Evolutionary conservation across 768 basidiomycete genomes (phyloP).

Genomic region (Kondoa malvinella): DNA sequence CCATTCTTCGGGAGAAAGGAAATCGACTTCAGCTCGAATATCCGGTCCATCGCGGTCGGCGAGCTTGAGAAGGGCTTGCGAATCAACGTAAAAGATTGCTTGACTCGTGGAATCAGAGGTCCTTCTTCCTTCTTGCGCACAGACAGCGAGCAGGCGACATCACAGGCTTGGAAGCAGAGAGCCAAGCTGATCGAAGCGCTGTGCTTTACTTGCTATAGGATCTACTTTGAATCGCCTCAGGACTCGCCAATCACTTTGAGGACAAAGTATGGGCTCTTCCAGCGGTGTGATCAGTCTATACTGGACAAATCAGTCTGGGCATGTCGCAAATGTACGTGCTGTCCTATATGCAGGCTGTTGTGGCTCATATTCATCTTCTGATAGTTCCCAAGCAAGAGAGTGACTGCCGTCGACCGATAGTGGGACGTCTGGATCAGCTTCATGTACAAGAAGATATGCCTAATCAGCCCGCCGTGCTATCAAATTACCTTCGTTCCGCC

Average conservation of each 20-base stretch:
- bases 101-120: too few species aligned
- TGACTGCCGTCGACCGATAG: not conserved
- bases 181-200: not conserved
- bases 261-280: constrained; percentile 2
- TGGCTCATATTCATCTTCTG: not conserved
- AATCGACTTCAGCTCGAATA: too few species aligned
- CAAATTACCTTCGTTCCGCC: not conserved
- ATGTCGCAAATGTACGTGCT: constrained; percentile 5
- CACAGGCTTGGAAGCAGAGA: too few species aligned
- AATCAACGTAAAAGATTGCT: too few species aligned
- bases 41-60: too few species aligned
- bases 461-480: not conserved
- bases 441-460: not conserved
- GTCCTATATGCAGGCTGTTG: not conserved
- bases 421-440: not conserved
- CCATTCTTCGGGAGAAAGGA: too few species aligned
- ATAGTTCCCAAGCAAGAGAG: not conserved
- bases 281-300: not conserved
- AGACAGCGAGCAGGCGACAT: too few species aligned
- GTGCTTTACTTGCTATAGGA: not conserved
- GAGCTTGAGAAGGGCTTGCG: too few species aligned
- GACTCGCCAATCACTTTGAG: not conserved
- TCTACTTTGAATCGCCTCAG: not conserved
- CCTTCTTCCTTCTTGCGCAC: too few species aligned
- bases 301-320: not conserved